phyloP scores from a whole-genome alignment of 179 eudicot genomes.

The Nepenthes alata region DNA sequence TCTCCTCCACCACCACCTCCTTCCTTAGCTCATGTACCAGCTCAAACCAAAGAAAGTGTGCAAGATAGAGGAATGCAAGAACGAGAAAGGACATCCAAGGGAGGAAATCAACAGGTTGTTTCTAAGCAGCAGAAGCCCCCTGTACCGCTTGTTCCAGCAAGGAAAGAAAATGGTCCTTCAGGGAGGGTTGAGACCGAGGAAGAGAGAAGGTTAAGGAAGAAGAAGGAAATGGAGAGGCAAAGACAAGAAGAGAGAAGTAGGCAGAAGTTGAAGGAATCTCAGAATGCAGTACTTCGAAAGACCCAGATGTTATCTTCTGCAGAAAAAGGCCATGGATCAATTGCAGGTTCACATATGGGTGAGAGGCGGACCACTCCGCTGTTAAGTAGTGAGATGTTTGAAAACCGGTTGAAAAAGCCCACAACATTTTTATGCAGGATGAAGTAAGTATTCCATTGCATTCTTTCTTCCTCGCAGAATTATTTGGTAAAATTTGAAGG shows the following conservation, averaged over 20 bases:
- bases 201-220: conserved; percentile 79
- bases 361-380: conserved; percentile 65
- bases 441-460: conserved; percentile 56
- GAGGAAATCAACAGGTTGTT: conserved; percentile 26
- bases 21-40: conserved; percentile 24
- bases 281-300: conserved; percentile 48
- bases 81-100: conserved; percentile 33
- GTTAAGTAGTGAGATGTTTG: conserved; percentile 68
- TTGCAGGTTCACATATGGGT: conserved; percentile 78
- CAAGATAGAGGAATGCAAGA: conserved; percentile 27
- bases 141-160: conserved; percentile 32
- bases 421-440: conserved; percentile 90
- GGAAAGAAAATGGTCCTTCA: conserved; percentile 36
- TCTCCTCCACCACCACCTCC: conserved; percentile 52
- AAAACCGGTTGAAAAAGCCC: conserved; percentile 90
- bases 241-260: conserved; percentile 65
- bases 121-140: conserved; percentile 58
- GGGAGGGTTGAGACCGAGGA: conserved; percentile 87
- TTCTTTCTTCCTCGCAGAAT: neutral
- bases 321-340: conserved; percentile 51
- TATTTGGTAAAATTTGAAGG: no score
- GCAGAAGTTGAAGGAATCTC: conserved; percentile 70
- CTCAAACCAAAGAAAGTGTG: conserved; percentile 38
- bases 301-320: conserved; percentile 57
- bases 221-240: conserved; percentile 71